Conservation (phyloP, 805 yeast species). For the Yamadazyma philogaea region DNA sequence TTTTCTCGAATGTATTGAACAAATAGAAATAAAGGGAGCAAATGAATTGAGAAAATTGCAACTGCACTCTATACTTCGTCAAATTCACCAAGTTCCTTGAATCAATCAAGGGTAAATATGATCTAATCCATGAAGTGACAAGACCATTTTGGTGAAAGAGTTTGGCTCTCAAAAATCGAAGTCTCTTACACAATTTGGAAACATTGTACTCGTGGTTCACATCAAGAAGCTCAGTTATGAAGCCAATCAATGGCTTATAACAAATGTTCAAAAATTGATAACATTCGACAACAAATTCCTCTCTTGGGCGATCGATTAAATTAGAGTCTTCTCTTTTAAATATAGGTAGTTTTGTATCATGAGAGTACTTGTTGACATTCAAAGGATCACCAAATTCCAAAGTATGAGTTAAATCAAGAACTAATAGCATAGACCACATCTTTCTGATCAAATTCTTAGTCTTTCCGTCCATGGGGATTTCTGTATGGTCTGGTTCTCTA, state of each 20-base stretch:
- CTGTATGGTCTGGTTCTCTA: slow-evolving; percentile 54
- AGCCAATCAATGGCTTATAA: slow-evolving; percentile 17
- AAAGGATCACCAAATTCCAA: slow-evolving; percentile 35
- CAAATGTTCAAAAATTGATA: slow-evolving; percentile 27
- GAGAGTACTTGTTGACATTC: slow-evolving; percentile 25
- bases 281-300: slow-evolving; percentile 30
- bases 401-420: slow-evolving; percentile 26
- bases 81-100: slow-evolving; percentile 4
- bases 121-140: slow-evolving; percentile 17
- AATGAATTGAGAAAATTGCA: slow-evolving; percentile 25
- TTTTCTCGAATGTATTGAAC: slow-evolving; percentile 37
- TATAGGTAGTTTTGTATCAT: slow-evolving; percentile 30
- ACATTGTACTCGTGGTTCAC: slow-evolving; percentile 9
- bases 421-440: slow-evolving; percentile 33
- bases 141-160: slow-evolving; percentile 23
- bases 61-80: slow-evolving; percentile 18
- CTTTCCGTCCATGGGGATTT: slow-evolving; percentile 24
- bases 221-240: slow-evolving; percentile 12
- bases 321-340: slow-evolving; percentile 34
- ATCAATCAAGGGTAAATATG: slow-evolving; percentile 20
- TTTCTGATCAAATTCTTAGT: slow-evolving; percentile 32
- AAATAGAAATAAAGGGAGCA: slow-evolving; percentile 31
- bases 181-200: slow-evolving; percentile 5
- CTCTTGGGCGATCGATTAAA: slow-evolving; percentile 31
- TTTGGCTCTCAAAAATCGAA: slow-evolving; percentile 2